These are phyloP conservation scores for Croton laevigatus DNA, from an alignment of 441 rosid species.

Conservation along the genomic window DNA sequence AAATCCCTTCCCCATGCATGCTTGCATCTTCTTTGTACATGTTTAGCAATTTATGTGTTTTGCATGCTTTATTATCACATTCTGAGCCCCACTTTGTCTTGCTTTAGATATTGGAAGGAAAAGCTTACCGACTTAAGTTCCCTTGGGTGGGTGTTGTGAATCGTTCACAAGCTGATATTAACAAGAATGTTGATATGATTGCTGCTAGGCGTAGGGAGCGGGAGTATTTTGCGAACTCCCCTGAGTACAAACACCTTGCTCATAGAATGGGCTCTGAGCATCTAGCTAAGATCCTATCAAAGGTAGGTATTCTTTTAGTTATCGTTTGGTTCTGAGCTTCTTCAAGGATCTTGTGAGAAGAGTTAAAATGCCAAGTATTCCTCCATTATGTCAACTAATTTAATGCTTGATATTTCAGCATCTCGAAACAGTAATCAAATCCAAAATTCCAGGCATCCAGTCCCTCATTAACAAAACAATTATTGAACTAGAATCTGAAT, in stretches of 20 bases:
- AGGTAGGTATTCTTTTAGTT: constrained; percentile 37
- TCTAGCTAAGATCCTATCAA: constrained; percentile 90
- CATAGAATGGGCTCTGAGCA: constrained; percentile 96
- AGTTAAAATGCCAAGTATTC: neutral
- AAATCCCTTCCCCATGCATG: neutral
- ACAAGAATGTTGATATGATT: constrained; percentile 95
- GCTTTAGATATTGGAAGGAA: constrained; percentile 85
- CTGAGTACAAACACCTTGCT: constrained; percentile 94
- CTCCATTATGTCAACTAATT: constrained; percentile 6
- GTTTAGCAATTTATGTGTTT: neutral
- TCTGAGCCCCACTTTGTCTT: constrained; percentile 25
- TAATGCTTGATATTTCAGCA: constrained; percentile 53
- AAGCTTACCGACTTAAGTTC: constrained; percentile 73
- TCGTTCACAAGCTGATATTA: constrained; percentile 97
- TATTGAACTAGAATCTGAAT: constrained; percentile 76
- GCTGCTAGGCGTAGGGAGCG: constrained; percentile 95
- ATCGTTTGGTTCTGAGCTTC: neutral
- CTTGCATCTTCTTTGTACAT: neutral
- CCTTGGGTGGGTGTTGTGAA: constrained; percentile 99
- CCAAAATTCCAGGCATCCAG: constrained; percentile 92
- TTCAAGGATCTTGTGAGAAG: neutral
- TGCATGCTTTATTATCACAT: constrained; percentile 8
- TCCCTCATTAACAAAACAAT: constrained; percentile 89
- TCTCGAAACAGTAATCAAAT: constrained; percentile 94
- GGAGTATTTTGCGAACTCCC: constrained; percentile 75